Conservation (phyloP, 352 stramenopile genomes). For the Pythium phragmitis region DNA sequence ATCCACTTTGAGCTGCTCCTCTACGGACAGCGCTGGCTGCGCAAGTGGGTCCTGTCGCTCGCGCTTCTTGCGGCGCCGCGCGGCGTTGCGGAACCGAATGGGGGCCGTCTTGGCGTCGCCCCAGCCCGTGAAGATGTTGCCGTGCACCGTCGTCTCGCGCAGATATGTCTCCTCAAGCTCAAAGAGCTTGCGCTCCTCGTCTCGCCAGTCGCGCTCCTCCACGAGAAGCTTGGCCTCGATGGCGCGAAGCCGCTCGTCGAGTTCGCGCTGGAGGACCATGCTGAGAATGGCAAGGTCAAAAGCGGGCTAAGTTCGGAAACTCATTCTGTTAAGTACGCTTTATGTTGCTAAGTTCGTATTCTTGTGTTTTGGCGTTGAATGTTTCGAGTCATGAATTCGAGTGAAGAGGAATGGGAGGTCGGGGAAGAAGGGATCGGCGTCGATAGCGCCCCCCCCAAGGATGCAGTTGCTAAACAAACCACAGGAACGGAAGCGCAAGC, state of each 20-base stretch:
- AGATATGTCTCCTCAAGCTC: constrained; percentile 78
- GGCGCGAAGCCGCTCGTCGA: constrained; percentile 51
- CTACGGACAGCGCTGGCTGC: constrained; percentile 25
- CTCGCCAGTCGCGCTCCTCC: constrained; percentile 54
- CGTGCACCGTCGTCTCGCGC: constrained; percentile 61
- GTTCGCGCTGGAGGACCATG: constrained; percentile 47
- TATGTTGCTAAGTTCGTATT: constrained; percentile 8
- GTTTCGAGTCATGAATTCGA: constrained; percentile 7
- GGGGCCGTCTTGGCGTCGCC: constrained; percentile 60
- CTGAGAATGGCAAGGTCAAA: not conserved
- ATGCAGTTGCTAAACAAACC: not conserved
- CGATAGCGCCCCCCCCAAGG: not conserved
- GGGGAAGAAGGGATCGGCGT: not conserved
- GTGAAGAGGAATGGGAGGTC: constrained; percentile 21
- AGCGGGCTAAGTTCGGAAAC: not conserved
- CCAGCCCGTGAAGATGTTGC: constrained; percentile 75
- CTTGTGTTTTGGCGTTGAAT: constrained; percentile 1
- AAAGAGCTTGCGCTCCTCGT: constrained; percentile 70
- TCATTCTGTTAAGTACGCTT: not conserved
- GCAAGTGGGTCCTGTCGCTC: constrained; percentile 40
- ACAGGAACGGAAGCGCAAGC: not conserved
- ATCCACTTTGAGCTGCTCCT: constrained; percentile 66
- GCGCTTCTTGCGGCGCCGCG: constrained; percentile 54
- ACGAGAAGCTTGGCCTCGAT: constrained; percentile 41
- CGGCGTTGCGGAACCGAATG: constrained; percentile 67